phyloP scores from a whole-genome alignment of 306 rosid species.

The Begonia peltatifolia region DNA sequence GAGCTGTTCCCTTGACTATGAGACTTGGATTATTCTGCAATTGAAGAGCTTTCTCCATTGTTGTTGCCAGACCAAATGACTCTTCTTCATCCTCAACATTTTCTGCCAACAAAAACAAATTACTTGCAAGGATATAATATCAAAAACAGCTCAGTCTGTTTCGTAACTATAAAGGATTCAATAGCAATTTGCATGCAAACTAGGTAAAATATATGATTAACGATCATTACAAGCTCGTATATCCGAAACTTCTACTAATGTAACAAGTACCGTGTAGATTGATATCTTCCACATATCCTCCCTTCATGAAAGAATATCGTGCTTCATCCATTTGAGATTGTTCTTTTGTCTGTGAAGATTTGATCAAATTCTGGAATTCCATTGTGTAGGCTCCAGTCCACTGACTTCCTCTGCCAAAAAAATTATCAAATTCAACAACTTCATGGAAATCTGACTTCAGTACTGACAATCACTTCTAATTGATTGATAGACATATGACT shows the following conservation, averaged over 20 bases:
- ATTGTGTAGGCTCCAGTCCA: constrained; percentile 82
- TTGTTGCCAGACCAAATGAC: constrained; percentile 41
- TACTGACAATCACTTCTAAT: neutral
- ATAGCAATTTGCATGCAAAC: no score
- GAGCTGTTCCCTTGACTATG: constrained; percentile 35
- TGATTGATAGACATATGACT: neutral
- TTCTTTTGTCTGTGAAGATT: constrained; percentile 26
- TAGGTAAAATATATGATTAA: neutral
- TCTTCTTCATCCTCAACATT: constrained; percentile 36
- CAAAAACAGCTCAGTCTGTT: neutral
- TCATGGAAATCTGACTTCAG: neutral
- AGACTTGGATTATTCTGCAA: constrained; percentile 35
- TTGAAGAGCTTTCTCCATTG: constrained; percentile 61
- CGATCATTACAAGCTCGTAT: neutral
- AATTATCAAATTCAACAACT: constrained; percentile 7
- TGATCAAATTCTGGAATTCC: constrained; percentile 56
- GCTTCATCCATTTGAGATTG: constrained; percentile 42
- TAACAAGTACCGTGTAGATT: constrained; percentile 39
- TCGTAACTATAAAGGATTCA: neutral
- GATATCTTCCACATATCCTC: constrained; percentile 71
- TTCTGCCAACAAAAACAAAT: constrained; percentile 22
- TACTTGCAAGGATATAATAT: neutral
- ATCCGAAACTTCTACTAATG: neutral
- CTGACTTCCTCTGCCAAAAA: constrained; percentile 50
- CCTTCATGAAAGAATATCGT: constrained; percentile 65